Conservation (phyloP, 768 basidiomycete species). For the Ramaria sp. region DNA sequence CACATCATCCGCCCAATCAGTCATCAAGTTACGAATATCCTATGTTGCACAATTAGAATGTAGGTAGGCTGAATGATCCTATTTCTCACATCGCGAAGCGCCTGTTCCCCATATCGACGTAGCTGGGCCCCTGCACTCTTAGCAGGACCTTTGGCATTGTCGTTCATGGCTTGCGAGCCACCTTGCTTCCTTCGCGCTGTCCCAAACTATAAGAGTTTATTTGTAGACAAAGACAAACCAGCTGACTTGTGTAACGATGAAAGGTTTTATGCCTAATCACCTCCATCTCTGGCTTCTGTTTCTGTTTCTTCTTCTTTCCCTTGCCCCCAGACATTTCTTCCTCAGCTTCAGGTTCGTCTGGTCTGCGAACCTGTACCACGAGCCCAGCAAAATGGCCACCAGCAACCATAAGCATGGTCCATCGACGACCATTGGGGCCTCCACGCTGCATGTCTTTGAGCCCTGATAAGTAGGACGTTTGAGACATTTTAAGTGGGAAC, state of each 20-base stretch:
- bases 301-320: conserved; percentile 42
- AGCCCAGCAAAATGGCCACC: conserved; percentile 98
- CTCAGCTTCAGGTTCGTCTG: conserved; percentile 30
- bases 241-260: conserved; percentile 94
- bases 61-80: background rate
- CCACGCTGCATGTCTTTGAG: conserved; percentile 54
- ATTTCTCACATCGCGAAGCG: conserved; percentile 69
- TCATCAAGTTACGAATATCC: conserved; percentile 81
- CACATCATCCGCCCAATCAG: conserved; percentile 84
- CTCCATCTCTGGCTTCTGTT: conserved; percentile 67
- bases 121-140: conserved; percentile 91
- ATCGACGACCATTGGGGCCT: conserved; percentile 50
- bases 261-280: conserved; percentile 90
- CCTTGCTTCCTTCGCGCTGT: conserved; percentile 95
- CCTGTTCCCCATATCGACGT: conserved; percentile 91
- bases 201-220: background rate
- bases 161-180: conserved; percentile 85
- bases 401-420: conserved; percentile 95
- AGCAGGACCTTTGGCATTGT: conserved; percentile 86
- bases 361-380: conserved; percentile 57
- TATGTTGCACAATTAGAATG: conserved; percentile 18
- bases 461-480: conserved; percentile 42
- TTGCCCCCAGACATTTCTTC: conserved; percentile 25
- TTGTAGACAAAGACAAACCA: background rate
- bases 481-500: conserved; percentile 39